Conservation (phyloP, 495 filamentous ascomycete species). For the Thermochaetoides thermophila region DNA sequence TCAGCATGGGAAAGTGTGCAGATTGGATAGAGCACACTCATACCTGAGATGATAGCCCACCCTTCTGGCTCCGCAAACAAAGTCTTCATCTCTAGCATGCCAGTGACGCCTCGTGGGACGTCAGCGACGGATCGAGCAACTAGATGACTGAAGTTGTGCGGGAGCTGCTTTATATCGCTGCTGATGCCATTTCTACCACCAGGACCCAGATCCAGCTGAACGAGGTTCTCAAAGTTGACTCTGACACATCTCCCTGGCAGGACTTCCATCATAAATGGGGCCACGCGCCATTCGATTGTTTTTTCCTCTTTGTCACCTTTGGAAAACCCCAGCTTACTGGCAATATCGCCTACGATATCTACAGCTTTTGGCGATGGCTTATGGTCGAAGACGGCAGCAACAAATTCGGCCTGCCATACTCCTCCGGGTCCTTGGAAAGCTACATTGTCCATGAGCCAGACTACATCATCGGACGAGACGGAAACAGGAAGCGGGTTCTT, state of each 20-base stretch:
- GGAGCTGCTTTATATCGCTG: constrained; percentile 37
- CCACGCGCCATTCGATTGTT: constrained; percentile 53
- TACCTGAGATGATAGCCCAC: constrained; percentile 73
- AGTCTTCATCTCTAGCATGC: constrained; percentile 44
- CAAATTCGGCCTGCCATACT: constrained; percentile 64
- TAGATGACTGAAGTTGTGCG: constrained; percentile 22
- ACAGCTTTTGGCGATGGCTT: constrained; percentile 49
- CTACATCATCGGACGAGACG: constrained; percentile 38
- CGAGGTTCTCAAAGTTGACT: constrained; percentile 32
- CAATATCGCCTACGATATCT: constrained; percentile 53
- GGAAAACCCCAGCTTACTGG: constrained; percentile 53
- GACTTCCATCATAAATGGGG: constrained; percentile 62
- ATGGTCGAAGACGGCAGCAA: constrained; percentile 63
- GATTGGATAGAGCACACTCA: background rate
- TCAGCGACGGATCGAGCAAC: constrained; percentile 31
- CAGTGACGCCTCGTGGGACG: constrained; percentile 31
- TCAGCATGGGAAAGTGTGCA: background rate
- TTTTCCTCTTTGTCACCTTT: constrained; percentile 45
- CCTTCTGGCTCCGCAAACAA: constrained; percentile 62
- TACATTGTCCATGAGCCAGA: constrained; percentile 88
- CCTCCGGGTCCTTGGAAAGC: constrained; percentile 44
- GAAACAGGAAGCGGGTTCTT: constrained; percentile 29
- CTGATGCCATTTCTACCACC: constrained; percentile 56
- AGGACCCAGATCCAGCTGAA: constrained; percentile 48
- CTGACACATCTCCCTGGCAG: constrained; percentile 51